phyloP scores from a whole-genome alignment of 1,284 basidiomycete species.

The Vanrija sp. region DNA sequence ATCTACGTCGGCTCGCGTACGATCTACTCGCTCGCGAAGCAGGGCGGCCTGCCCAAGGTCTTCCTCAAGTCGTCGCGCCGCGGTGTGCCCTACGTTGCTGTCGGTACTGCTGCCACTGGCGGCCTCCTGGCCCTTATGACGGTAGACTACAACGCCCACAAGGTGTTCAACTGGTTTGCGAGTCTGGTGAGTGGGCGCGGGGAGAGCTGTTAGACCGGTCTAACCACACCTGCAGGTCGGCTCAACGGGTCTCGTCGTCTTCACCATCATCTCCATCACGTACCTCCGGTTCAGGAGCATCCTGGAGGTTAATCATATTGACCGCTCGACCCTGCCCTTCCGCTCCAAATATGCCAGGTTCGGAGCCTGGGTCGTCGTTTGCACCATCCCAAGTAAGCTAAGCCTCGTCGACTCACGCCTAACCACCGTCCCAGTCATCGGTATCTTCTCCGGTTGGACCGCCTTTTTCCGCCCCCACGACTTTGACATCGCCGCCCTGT shows the following conservation, averaged over 20 bases:
- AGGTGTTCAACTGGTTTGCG: slow-evolving; percentile 67
- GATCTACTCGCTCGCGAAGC: slow-evolving; percentile 53
- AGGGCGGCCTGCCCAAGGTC: slow-evolving; percentile 51
- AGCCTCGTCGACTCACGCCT: too few species aligned
- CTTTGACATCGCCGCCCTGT: slow-evolving; percentile 5
- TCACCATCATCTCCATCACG: slow-evolving; percentile 15
- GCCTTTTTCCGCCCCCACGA: slow-evolving; percentile 14
- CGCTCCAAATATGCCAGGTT: slow-evolving; percentile 8
- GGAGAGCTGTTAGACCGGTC: too few species aligned
- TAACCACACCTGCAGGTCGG: too few species aligned
- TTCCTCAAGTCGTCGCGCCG: slow-evolving; percentile 62
- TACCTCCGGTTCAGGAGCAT: slow-evolving; percentile 32
- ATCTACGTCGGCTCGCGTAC: slow-evolving; percentile 56
- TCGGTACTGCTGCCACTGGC: slow-evolving; percentile 62
- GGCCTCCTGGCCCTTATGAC: slow-evolving; percentile 68
- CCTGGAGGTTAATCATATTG: slow-evolving; percentile 24
- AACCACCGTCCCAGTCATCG: slow-evolving; percentile 3
- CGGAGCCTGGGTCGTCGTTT: slow-evolving; percentile 9
- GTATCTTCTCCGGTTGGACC: slow-evolving; percentile 26
- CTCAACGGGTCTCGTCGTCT: too few species aligned
- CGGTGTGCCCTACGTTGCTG: slow-evolving; percentile 71
- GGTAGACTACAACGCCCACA: slow-evolving; percentile 57
- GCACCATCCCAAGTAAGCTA: slow-evolving; percentile 9
- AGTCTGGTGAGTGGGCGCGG: too few species aligned
- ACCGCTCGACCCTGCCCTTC: slow-evolving; percentile 18